These are phyloP conservation scores for Choricystis sp. DNA, from an alignment of 139 green algal genomes.

Conservation along the genomic window DNA sequence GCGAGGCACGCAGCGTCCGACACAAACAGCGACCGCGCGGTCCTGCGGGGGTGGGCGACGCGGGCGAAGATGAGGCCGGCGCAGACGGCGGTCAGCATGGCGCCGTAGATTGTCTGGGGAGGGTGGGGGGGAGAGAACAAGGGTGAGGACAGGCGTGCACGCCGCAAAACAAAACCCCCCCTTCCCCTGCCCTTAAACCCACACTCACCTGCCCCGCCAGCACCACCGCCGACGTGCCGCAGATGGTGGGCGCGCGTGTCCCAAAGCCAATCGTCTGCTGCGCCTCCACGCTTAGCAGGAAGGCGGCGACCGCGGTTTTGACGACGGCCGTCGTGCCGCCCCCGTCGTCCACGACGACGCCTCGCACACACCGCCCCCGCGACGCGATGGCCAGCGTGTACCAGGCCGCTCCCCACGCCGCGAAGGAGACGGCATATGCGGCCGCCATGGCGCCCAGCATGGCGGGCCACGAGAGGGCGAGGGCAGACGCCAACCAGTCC, in stretches of 20 bases:
- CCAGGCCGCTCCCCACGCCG: background rate
- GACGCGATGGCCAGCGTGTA: background rate
- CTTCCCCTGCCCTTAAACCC: too few relatives aligned
- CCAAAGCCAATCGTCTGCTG: background rate
- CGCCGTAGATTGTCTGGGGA: background rate
- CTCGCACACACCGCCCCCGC: too few relatives aligned
- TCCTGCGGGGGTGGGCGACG: background rate
- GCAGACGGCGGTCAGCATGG: background rate
- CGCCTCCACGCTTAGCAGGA: background rate
- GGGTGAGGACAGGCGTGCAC: too few relatives aligned
- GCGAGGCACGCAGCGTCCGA: background rate
- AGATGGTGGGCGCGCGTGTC: background rate
- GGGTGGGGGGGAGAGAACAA: too few relatives aligned
- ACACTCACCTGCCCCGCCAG: background rate
- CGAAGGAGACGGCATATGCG: background rate
- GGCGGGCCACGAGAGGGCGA: background rate
- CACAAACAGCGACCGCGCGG: background rate
- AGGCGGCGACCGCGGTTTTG: background rate
- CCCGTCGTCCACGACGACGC: too few relatives aligned
- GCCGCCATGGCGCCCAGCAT: background rate
- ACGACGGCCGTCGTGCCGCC: too few relatives aligned
- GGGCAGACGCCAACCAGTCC: background rate
- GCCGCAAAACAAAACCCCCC: too few relatives aligned
- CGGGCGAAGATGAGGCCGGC: background rate
- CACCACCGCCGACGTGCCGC: background rate